Evolutionary conservation across 2,329 filamentous ascomycete species (phyloP).

Genomic region (Keithomyces neogunnii): DNA sequence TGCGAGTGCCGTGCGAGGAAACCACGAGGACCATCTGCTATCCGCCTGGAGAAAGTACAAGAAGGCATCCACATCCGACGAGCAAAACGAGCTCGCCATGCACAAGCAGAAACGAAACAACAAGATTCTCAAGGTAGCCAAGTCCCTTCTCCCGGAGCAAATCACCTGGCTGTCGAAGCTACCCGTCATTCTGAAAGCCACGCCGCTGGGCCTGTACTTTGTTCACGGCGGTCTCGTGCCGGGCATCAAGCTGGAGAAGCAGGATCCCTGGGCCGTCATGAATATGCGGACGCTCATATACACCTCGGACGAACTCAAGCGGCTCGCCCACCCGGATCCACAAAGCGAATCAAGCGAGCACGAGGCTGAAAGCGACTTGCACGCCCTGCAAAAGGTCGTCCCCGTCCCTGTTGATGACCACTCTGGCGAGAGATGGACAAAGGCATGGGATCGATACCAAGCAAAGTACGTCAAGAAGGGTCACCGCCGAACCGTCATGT

Average conservation of each 20-base stretch:
- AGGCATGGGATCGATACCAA: slow-evolving; percentile 49
- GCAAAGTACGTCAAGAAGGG: slow-evolving; percentile 16
- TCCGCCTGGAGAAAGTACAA: slow-evolving; percentile 40
- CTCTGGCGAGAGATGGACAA: slow-evolving; percentile 58
- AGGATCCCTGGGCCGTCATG: slow-evolving; percentile 77
- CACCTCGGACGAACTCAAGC: slow-evolving; percentile 31
- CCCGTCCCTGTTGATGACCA: slow-evolving; percentile 31
- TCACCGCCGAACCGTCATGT: slow-evolving; percentile 60
- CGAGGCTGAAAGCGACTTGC: slow-evolving; percentile 9
- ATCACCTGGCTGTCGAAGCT: slow-evolving; percentile 60
- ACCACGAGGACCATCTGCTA: slow-evolving; percentile 86
- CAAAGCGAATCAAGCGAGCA: slow-evolving; percentile 5
- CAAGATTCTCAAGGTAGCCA: slow-evolving; percentile 44
- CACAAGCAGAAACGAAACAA: slow-evolving; percentile 24
- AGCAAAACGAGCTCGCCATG: slow-evolving; percentile 10
- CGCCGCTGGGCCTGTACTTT: slow-evolving; percentile 55
- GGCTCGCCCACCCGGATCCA: slow-evolving; percentile 14
- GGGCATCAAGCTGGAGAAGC: slow-evolving; percentile 58
- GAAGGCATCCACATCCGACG: slow-evolving; percentile 19
- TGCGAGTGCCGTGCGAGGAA: slow-evolving; percentile 80
- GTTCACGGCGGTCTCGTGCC: slow-evolving; percentile 85
- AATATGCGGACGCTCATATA: slow-evolving; percentile 77
- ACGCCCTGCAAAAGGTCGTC: slow-evolving; percentile 13
- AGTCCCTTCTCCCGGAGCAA: slow-evolving; percentile 48
- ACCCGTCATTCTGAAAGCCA: slow-evolving; percentile 70